Conservation (phyloP, 176 grass and related monocot genomes). For the Thalia dealbata region DNA sequence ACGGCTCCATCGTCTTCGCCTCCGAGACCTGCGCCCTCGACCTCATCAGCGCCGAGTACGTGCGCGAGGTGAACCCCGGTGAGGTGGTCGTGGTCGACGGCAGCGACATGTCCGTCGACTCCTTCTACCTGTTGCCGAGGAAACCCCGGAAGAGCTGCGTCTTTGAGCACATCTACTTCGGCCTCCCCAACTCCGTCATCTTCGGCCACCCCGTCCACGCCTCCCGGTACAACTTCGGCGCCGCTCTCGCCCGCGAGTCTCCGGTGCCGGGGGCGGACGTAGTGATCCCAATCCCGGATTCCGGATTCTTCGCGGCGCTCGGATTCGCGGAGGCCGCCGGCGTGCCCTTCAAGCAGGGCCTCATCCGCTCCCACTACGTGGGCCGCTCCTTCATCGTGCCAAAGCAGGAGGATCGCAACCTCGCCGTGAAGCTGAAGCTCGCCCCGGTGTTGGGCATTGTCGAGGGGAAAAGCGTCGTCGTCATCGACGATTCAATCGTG, state of each 20-base stretch:
- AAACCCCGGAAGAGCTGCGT: conserved; percentile 72
- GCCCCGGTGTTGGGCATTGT: conserved; percentile 62
- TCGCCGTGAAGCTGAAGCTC: conserved; percentile 87
- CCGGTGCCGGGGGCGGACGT: conserved; percentile 65
- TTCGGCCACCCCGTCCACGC: conserved; percentile 65
- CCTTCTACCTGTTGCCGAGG: conserved; percentile 51
- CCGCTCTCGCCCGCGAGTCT: conserved; percentile 74
- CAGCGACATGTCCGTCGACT: conserved; percentile 55
- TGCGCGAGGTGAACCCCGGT: conserved; percentile 72
- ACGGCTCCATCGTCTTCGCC: conserved; percentile 71
- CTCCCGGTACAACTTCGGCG: conserved; percentile 62
- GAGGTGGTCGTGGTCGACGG: conserved; percentile 75
- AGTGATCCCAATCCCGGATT: conserved; percentile 90
- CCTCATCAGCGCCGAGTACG: conserved; percentile 66
- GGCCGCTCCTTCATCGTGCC: conserved; percentile 95
- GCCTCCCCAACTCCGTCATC: conserved; percentile 67
- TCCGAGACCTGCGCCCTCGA: conserved; percentile 93
- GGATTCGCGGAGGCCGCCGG: conserved; percentile 57
- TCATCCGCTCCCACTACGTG: conserved; percentile 83
- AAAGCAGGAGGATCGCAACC: conserved; percentile 64
- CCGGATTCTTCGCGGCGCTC: conserved; percentile 80
- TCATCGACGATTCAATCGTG: conserved; percentile 86
- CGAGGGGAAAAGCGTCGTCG: conserved; percentile 76
- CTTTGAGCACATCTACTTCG: conserved; percentile 95
- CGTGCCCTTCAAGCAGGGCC: conserved; percentile 85